These are phyloP conservation scores for Pleomassaria siparia DNA, from an alignment of 2,329 filamentous ascomycete species.

Conservation along the genomic window DNA sequence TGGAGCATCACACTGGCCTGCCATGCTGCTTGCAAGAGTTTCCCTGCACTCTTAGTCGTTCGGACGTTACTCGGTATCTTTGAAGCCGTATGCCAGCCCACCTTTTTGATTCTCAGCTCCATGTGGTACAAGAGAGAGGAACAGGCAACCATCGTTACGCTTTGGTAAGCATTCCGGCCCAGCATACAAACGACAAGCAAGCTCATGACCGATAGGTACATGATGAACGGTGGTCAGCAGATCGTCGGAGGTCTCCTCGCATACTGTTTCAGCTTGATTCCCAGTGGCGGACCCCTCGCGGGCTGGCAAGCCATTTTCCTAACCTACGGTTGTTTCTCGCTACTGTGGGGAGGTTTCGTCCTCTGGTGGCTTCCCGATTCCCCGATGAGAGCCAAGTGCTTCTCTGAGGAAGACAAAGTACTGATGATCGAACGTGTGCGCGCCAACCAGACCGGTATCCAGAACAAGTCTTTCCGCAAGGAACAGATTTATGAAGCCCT, in stretches of 20 bases:
- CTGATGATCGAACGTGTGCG: conserved; percentile 53
- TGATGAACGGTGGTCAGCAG: conserved; percentile 76
- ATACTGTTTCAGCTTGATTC: conserved; percentile 50
- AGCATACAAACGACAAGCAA: neutral
- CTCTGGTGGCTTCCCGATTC: conserved; percentile 50
- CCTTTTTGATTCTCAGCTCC: conserved; percentile 65
- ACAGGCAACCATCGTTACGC: conserved; percentile 66
- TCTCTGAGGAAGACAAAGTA: conserved; percentile 65
- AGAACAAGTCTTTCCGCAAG: conserved; percentile 52
- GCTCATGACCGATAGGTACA: too few relatives aligned
- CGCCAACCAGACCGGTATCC: conserved; percentile 49
- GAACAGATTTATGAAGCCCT: conserved; percentile 61
- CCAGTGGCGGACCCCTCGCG: conserved; percentile 48
- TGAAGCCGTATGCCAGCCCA: conserved; percentile 69
- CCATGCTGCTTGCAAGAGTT: conserved; percentile 63
- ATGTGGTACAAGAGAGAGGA: conserved; percentile 74
- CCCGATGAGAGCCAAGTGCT: conserved; percentile 72
- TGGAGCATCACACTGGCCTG: conserved; percentile 65
- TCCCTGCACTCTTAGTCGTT: conserved; percentile 60
- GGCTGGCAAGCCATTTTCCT: conserved; percentile 73
- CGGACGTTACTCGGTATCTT: conserved; percentile 71
- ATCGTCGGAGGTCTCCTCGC: conserved; percentile 71
- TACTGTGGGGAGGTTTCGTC: conserved; percentile 65
- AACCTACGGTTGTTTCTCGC: conserved; percentile 63
- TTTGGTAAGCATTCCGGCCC: conserved; percentile 51